Evolutionary conservation across 75 land plant species (phyloP), one percentile per base, ranked within the genome.

Genomic region (Selaginella moellendorffii): DNA sequence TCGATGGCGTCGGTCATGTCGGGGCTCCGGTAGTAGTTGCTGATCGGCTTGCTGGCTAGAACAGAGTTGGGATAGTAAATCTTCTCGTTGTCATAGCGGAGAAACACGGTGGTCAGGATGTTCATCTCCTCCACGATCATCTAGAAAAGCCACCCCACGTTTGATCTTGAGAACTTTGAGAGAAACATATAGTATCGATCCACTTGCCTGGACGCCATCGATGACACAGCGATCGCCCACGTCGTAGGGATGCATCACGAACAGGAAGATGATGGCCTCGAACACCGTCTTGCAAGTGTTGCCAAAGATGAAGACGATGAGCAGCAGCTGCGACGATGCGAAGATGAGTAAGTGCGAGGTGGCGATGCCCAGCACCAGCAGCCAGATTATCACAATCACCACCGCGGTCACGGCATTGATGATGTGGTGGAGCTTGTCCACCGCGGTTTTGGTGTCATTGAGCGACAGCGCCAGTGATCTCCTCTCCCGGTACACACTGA

Each of bases 231-330:
- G 74, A 63, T 84, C 87, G 18, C 87, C 87, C 24, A 83, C 86
- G 71, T 83, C 86, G 73, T 77, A 83, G 29, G 86, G 86, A 54
- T 82, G 84, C 65, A 74, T 74, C 18, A 81, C 79, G 53, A 84
- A 84, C 9, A 78, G 79, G 65, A 84, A 84, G 29, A 84, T 74
- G 30, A 83, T 80, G 21, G 78, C 80, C 64, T 83, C 86, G 71
- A 83, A 83, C 9, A 65, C 54, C 22, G 76, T 81, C 71, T 76
- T 83, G 71, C 65, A 61, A 8, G 81, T 68, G 42, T 83, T 78
- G 18, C 79, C 74, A 66, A 83, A 83, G 61, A 83, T 73, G 56
- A 83, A 83, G 9, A 29, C 83, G n/a, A 75, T 66, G 0, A 77
- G 29, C 36, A 83, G n/a, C 1, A 83, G 64, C 69, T 80, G 83